Evolutionary conservation across 2,329 filamentous ascomycete genomes (phyloP), one percentile per base, ranked within the genome.

Genomic region (Teratosphaeria nubilosa): DNA sequence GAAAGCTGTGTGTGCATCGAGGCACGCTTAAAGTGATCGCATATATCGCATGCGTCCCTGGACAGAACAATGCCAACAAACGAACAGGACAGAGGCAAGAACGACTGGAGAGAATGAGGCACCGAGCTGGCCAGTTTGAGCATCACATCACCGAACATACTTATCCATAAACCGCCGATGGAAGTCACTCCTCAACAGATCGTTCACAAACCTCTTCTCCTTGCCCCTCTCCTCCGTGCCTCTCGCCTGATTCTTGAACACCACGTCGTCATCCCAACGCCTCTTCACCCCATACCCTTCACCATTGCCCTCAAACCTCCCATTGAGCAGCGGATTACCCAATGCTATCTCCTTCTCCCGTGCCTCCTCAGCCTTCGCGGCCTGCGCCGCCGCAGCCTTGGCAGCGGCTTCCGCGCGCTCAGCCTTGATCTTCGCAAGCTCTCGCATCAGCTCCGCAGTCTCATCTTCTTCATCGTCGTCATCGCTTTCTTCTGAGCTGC

Each of bases 201-300:
- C 91, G 71, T 99, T 99, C 74, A 99, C 91, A 76, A 99, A 99
- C 56, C 66, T 63, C 67, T 71, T 72, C 75, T 82, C 84, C 78
- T 87, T 91, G 62, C 87, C 85, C 78, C 87, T 91, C 62, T 96
- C 90, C 70, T 97, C 92, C 0, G 91, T 96, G 9, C 92, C 94
- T 59, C 94, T 83, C 34, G 92, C 94, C 76, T 99, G 94, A 74
- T 99, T 99, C 79, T 96, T 97, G 77, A 99, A 99, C 2, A 99
- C 91, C 13, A 99, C 94, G 72, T 99, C 94, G 68, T 99, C 94
- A 67, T 99, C 94, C 94, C 94, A 99, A 66, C 91, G 77, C 65
- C 90, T 80, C 80, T 96, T 96, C 69, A 96, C 86, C 59, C 86
- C 91, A 72, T 95, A 97, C 66, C 96, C 91, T 53, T 67, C 63